These are phyloP conservation scores for Capsicum chinense DNA, from an alignment of 257 asterid species.

Conservation along the genomic window DNA sequence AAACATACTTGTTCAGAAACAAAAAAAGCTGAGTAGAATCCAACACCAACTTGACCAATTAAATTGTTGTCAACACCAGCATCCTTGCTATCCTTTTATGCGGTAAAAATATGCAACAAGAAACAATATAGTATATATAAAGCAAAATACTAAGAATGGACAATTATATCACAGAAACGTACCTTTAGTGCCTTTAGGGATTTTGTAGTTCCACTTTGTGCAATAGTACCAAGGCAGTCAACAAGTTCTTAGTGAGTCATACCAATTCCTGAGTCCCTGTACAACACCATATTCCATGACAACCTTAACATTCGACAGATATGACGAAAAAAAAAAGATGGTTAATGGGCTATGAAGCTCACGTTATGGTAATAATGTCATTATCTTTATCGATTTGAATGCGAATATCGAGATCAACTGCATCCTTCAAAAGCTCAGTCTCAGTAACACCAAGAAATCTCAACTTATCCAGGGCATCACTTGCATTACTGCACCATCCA, in stretches of 20 bases:
- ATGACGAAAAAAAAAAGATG: background rate
- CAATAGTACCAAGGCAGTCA: slow-evolving; percentile 97
- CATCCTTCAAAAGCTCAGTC: too few relatives aligned
- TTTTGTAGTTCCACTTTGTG: slow-evolving; percentile 98
- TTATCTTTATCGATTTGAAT: too few relatives aligned
- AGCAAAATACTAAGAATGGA: too few relatives aligned
- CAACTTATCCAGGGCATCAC: too few relatives aligned
- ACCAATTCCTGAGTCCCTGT: slow-evolving; percentile 95
- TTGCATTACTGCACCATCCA: too few relatives aligned
- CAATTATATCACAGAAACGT: background rate
- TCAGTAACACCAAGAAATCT: too few relatives aligned
- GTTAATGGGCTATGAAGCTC: slow-evolving; percentile 33
- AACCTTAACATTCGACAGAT: slow-evolving; percentile 27
- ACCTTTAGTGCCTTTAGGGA: slow-evolving; percentile 91
- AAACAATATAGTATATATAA: too few relatives aligned
- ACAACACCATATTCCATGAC: slow-evolving; percentile 26
- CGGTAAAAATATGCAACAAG: background rate
- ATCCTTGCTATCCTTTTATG: slow-evolving; percentile 54
- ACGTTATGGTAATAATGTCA: slow-evolving; percentile 35
- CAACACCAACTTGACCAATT: too few relatives aligned
- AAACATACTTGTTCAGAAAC: too few relatives aligned
- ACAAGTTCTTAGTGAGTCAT: slow-evolving; percentile 90
- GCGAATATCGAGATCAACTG: too few relatives aligned
- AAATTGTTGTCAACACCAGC: too few relatives aligned
- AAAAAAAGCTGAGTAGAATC: too few relatives aligned